Percentiles rank a stretch among this genome's conserved stretches.
Conservation (phyloP, 1,284 basidiomycete genomes). For the Somion occarium region DNA sequence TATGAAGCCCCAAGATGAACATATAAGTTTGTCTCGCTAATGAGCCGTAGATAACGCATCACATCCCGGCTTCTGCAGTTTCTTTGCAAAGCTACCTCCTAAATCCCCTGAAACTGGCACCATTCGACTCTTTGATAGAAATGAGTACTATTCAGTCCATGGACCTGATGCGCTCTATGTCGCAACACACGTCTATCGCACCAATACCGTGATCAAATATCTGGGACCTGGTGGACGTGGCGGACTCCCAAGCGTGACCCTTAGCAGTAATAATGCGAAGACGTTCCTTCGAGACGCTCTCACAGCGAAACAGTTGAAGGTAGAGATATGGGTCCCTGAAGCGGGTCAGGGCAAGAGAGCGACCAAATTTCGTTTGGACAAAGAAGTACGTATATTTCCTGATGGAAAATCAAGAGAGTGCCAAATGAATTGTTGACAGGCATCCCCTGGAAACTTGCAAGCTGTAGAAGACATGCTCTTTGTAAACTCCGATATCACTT, state of each 20-base stretch:
- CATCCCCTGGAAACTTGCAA: slow-evolving; percentile 93
- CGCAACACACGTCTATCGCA: slow-evolving; percentile 82
- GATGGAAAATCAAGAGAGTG: background rate
- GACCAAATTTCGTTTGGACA: slow-evolving; percentile 70
- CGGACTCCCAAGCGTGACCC: slow-evolving; percentile 73
- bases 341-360: slow-evolving; percentile 71
- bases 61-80: slow-evolving; percentile 72
- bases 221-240: slow-evolving; percentile 59
- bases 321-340: slow-evolving; percentile 90
- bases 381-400: slow-evolving; percentile 52
- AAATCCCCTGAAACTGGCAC: slow-evolving; percentile 69
- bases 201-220: slow-evolving; percentile 82
- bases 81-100: slow-evolving; percentile 62
- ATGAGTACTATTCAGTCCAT: slow-evolving; percentile 87
- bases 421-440: no score
- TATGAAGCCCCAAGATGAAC: no score
- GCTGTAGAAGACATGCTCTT: slow-evolving; percentile 95
- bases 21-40: no score
- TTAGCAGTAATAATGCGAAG: slow-evolving; percentile 82
- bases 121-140: slow-evolving; percentile 81
- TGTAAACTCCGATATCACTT: slow-evolving; percentile 74
- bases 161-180: slow-evolving; percentile 87
- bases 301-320: slow-evolving; percentile 84
- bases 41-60: slow-evolving; percentile 34
- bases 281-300: slow-evolving; percentile 87